These are phyloP conservation scores for Boletus rufocinnamomeus DNA, from an alignment of 768 basidiomycete species.

Conservation along the genomic window DNA sequence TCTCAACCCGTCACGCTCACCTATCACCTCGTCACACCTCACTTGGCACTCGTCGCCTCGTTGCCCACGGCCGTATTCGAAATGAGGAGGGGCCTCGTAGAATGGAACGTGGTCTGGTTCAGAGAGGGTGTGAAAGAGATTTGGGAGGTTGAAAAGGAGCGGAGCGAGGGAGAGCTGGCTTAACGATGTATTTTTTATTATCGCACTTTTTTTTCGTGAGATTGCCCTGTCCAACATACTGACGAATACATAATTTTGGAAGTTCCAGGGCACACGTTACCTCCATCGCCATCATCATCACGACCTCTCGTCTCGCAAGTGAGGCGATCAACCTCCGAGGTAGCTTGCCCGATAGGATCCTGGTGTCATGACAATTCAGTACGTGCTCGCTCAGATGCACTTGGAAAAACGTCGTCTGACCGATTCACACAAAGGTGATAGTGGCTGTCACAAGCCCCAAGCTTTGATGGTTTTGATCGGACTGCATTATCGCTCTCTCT, in stretches of 20 bases:
- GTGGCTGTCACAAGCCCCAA: neutral
- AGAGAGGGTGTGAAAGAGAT: conserved; percentile 83
- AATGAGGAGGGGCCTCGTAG: conserved; percentile 70
- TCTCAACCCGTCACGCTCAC: conserved; percentile 71
- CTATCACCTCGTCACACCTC: conserved; percentile 77
- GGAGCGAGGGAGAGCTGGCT: conserved; percentile 26
- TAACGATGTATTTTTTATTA: neutral
- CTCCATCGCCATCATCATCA: neutral
- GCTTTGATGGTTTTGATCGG: neutral
- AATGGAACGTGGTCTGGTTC: conserved; percentile 87
- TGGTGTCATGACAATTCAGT: neutral
- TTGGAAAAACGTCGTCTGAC: neutral
- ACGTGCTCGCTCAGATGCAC: neutral
- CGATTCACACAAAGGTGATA: neutral
- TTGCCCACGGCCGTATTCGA: conserved; percentile 75
- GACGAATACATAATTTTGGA: conserved; percentile 2
- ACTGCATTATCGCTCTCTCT: too few species aligned
- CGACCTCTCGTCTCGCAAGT: neutral
- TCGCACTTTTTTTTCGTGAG: conserved; percentile 1
- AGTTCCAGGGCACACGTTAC: neutral
- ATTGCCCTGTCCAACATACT: neutral
- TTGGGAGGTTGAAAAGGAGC: conserved; percentile 69
- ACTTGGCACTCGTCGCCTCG: conserved; percentile 69
- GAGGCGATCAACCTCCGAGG: neutral
- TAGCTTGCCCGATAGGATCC: neutral